These are phyloP conservation scores for Parachaetomium inaequale DNA, from an alignment of 495 filamentous ascomycete species.

Conservation along the genomic window DNA sequence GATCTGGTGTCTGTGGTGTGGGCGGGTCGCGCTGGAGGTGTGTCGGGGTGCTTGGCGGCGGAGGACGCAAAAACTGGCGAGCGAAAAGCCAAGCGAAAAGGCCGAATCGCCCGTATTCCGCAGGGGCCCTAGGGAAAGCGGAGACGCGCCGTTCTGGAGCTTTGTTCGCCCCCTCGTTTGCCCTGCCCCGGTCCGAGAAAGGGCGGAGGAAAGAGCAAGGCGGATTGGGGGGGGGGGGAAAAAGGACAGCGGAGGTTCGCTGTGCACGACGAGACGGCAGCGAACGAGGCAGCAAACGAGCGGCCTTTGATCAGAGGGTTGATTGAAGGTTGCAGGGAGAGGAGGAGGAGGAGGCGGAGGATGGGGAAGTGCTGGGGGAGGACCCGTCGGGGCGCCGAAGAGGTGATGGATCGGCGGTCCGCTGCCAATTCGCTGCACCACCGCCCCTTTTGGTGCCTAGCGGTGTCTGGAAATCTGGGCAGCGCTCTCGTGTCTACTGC, in stretches of 20 bases:
- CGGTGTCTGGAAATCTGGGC: conserved; percentile 9
- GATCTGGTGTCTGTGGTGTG: conserved; percentile 3
- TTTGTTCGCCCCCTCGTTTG: conserved; percentile 10
- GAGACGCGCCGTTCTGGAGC: conserved; percentile 8
- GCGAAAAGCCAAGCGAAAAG: conserved; percentile 8
- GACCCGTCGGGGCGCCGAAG: conserved; percentile 22
- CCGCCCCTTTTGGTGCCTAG: conserved; percentile 18
- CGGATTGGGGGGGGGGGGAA: not conserved
- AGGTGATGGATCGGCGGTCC: conserved; percentile 30
- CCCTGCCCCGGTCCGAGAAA: not conserved
- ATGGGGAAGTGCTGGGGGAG: conserved; percentile 19
- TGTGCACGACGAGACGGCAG: not conserved
- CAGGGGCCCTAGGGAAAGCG: conserved; percentile 1
- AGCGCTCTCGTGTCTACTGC: not conserved
- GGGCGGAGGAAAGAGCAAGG: not conserved
- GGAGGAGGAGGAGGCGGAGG: conserved; percentile 7
- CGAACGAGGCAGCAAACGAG: not conserved
- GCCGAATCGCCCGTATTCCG: conserved; percentile 11
- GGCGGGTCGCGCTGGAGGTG: conserved; percentile 11
- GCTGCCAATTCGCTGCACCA: conserved; percentile 19
- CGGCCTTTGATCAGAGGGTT: conserved; percentile 8
- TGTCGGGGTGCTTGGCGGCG: conserved; percentile 8
- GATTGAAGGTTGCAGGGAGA: conserved; percentile 9
- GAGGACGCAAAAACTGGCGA: conserved; percentile 5
- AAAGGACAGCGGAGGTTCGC: not conserved